phyloP scores from a whole-genome alignment of 495 filamentous ascomycete species.

The Neurospora sp. region DNA sequence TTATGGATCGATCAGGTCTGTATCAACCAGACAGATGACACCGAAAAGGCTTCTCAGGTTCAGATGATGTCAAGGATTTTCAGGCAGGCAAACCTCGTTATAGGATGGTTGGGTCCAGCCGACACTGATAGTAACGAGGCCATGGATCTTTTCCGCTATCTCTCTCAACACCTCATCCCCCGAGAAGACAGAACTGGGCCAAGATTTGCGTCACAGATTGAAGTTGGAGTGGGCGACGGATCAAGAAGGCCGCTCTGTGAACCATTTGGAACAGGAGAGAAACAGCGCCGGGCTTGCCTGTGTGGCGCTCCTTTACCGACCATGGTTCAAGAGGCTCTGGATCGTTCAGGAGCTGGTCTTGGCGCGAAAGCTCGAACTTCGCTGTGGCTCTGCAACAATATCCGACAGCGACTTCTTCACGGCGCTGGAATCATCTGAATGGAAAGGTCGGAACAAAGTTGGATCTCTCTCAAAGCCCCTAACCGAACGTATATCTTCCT shows the following conservation, averaged over 20 bases:
- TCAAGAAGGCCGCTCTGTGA: conserved; percentile 4
- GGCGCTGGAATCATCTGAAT: too few species aligned
- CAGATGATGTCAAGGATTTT: conserved; percentile 11
- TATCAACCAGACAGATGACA: conserved; percentile 10
- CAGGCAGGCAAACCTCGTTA: conserved; percentile 1
- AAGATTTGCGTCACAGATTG: too few species aligned
- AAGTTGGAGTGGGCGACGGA: background rate
- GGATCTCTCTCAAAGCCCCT: too few species aligned
- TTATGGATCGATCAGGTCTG: conserved; percentile 15
- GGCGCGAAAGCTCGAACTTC: conserved; percentile 5
- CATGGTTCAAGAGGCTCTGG: conserved; percentile 18
- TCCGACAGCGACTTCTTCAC: too few species aligned
- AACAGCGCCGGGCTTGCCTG: conserved; percentile 3
- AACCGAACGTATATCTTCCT: too few species aligned
- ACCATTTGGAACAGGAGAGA: background rate
- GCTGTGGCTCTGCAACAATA: conserved; percentile 1
- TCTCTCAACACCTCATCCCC: too few species aligned
- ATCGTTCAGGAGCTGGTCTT: conserved; percentile 16
- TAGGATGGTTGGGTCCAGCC: conserved; percentile 13
- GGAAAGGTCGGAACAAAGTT: too few species aligned
- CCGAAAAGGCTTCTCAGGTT: conserved; percentile 11
- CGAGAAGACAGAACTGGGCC: too few species aligned
- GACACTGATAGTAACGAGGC: conserved; percentile 1
- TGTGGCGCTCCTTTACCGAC: conserved; percentile 2
- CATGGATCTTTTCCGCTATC: background rate